Base-by-base conservation (phyloP, 805 yeast species). In the Saturnispora saitoi region DNA sequence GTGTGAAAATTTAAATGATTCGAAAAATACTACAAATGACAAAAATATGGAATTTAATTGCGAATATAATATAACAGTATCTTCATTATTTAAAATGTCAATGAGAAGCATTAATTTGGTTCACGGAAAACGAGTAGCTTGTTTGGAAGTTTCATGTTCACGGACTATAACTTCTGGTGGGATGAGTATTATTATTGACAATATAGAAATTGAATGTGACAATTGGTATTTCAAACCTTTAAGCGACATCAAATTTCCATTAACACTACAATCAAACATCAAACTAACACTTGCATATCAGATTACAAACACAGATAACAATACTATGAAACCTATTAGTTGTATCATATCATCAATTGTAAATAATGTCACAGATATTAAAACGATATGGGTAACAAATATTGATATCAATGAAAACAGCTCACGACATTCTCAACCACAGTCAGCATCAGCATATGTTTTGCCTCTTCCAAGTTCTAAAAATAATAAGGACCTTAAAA, bases 381-480 rank as follows among this genome's bases (percentile, higher is more conserved):
- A 51, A 4, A 68, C 72, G 1, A 59, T 58, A 32, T 70, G 73
- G 73, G 58, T 61, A 5, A 68, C 74, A 3, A 61, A 61, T 29
- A 62, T 70, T 9, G 72, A 63, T 49, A 58, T 63, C 12, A 32
- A 51, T 11, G 39, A n/a, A 28, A 29, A n/a, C 40, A 22, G 43
- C 46, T 31, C 54, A 32, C 11, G 48, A 17, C 15, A 37, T 30
- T 11, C 47, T 2, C 38, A 34, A 47, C 31, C 41, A 24, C 43
- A 46, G 32, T 42, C 48, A 11, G 37, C 43, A 29, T 34, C 24
- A 52, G 32, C 34, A 22, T 20, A 42, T 5, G n/a, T 30, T 34
- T 42, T 39, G 12, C 42, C 34, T 17, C 43, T 39, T 14, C 47
- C 34, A 22, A 26, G 17, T 12, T 17, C 31, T 8, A 43, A 43